These are phyloP conservation scores for Chaetomidium leptoderma DNA, from an alignment of 495 filamentous ascomycete species.

Conservation along the genomic window DNA sequence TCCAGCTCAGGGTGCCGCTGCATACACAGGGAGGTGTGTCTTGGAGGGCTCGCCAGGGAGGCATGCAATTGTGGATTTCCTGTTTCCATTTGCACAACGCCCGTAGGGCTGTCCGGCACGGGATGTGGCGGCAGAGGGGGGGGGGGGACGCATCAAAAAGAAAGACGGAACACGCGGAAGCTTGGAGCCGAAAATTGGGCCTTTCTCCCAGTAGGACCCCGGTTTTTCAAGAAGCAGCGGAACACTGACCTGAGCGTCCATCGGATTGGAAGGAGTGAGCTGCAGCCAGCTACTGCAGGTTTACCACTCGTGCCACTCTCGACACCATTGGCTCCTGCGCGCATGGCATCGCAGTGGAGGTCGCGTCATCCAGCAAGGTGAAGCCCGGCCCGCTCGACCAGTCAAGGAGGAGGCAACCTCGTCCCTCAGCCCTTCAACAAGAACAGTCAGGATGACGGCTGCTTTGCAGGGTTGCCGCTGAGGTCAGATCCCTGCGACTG, in stretches of 20 bases:
- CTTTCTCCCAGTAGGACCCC: too few relatives aligned
- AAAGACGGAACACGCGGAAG: conserved; percentile 5
- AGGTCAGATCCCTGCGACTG: not conserved
- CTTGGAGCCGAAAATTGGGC: too few relatives aligned
- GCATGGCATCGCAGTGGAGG: conserved; percentile 4
- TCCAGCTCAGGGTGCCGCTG: not conserved
- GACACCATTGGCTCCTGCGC: not conserved
- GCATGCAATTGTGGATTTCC: not conserved
- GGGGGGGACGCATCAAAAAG: conserved; percentile 1
- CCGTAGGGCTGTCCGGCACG: conserved; percentile 10
- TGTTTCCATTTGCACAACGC: not conserved
- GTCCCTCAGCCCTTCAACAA: conserved; percentile 1
- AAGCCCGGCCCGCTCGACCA: conserved; percentile 5
- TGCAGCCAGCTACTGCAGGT: too few relatives aligned
- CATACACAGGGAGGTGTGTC: not conserved
- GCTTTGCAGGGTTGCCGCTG: not conserved
- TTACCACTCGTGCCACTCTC: too few relatives aligned
- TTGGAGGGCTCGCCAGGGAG: not conserved
- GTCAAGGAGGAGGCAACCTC: too few relatives aligned
- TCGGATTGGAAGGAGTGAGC: conserved; percentile 6
- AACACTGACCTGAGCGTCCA: not conserved
- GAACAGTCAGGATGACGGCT: not conserved
- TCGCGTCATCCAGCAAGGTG: conserved; percentile 11
- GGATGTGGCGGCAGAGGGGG: conserved; percentile 9
- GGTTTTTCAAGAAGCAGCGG: not conserved